Conservation (phyloP, 176 grass and related monocot species). For the Oryza rufipogon region DNA sequence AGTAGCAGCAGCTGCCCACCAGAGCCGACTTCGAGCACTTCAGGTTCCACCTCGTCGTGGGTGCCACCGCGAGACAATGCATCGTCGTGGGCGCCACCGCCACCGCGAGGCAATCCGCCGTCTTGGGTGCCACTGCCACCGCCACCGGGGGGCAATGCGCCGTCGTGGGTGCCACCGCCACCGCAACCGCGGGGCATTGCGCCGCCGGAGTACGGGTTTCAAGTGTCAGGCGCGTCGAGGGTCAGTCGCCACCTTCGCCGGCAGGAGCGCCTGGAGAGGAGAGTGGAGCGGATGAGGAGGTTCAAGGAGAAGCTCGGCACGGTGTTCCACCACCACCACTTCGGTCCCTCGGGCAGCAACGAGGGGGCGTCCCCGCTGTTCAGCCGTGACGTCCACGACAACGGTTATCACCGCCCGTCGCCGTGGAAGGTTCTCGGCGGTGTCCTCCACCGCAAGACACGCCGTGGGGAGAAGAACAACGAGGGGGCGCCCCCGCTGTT, state of each 20-base stretch:
- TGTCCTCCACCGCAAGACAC: slow-evolving; percentile 30
- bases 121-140: not conserved
- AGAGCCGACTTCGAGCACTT: not conserved
- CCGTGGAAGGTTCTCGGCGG: slow-evolving; percentile 50
- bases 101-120: not conserved
- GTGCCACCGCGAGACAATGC: not conserved
- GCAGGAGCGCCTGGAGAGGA: slow-evolving; percentile 6
- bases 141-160: not conserved
- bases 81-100: not conserved
- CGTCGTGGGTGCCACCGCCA: not conserved
- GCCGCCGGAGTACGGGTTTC: not conserved
- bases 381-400: not conserved
- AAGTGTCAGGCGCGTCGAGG: not conserved
- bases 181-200: not conserved
- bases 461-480: not conserved
- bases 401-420: slow-evolving; percentile 12
- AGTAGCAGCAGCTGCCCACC: slow-evolving; percentile 13
- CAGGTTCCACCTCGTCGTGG: not conserved
- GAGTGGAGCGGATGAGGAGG: slow-evolving; percentile 38
- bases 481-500: not conserved
- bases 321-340: slow-evolving; percentile 65
- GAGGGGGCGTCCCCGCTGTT: not conserved
- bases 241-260: not conserved
- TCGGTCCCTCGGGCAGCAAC: not conserved
- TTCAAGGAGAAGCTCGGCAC: slow-evolving; percentile 59